Evolutionary conservation across 2,329 filamentous ascomycete species (phyloP).

Genomic region (Calonectria crousiana): DNA sequence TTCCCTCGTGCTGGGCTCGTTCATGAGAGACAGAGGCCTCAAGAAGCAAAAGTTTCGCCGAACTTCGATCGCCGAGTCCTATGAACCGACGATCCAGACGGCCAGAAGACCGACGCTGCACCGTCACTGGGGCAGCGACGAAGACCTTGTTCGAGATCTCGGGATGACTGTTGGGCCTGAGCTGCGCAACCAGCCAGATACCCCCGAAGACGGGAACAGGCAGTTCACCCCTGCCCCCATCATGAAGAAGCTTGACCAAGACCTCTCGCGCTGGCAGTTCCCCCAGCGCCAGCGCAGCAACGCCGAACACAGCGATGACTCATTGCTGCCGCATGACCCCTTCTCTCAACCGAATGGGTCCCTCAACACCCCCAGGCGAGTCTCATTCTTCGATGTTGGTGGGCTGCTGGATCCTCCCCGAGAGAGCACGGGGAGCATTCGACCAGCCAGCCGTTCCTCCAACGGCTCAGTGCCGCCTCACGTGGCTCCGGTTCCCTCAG

Average conservation of each 20-base stretch:
- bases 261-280: slow-evolving; percentile 63
- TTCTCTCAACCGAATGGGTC: slow-evolving; percentile 44
- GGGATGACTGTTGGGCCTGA: slow-evolving; percentile 75
- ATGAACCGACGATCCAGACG: slow-evolving; percentile 59
- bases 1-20: slow-evolving; percentile 89
- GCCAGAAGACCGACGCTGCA: slow-evolving; percentile 63
- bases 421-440: slow-evolving; percentile 48
- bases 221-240: slow-evolving; percentile 54
- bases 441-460: slow-evolving; percentile 57
- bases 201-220: slow-evolving; percentile 42
- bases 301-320: slow-evolving; percentile 59
- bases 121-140: slow-evolving; percentile 88
- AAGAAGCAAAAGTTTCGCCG: slow-evolving; percentile 90
- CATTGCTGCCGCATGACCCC: slow-evolving; percentile 53
- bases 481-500: slow-evolving; percentile 55
- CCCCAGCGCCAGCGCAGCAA: slow-evolving; percentile 54
- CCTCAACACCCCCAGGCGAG: slow-evolving; percentile 49
- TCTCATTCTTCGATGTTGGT: slow-evolving; percentile 89
- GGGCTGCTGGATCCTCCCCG: slow-evolving; percentile 72
- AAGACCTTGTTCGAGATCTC: slow-evolving; percentile 85
- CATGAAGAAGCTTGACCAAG: slow-evolving; percentile 45
- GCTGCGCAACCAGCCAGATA: slow-evolving; percentile 55
- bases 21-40: slow-evolving; percentile 88
- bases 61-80: slow-evolving; percentile 72
- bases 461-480: slow-evolving; percentile 52